These are phyloP conservation scores for Fusarium nisikadoi DNA, from an alignment of 2,329 filamentous ascomycete species.

Conservation along the genomic window DNA sequence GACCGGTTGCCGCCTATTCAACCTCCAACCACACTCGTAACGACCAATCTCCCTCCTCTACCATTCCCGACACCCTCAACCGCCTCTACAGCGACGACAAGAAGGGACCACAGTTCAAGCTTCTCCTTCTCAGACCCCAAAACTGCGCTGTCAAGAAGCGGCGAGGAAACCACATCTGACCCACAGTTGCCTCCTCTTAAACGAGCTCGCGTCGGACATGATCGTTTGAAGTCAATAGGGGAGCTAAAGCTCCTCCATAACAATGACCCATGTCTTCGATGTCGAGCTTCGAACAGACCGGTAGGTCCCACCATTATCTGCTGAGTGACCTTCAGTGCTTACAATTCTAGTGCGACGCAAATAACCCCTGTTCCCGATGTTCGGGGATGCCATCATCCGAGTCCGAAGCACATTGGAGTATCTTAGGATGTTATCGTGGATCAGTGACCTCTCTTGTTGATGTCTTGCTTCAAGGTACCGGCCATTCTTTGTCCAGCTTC, in stretches of 20 bases:
- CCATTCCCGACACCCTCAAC: slow-evolving; percentile 46
- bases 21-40: slow-evolving; percentile 50
- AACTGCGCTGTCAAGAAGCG: slow-evolving; percentile 50
- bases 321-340: slow-evolving; percentile 8
- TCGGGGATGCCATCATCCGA: slow-evolving; percentile 50
- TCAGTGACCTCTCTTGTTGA: slow-evolving; percentile 59
- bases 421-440: slow-evolving; percentile 63
- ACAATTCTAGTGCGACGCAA: slow-evolving; percentile 60
- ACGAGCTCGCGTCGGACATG: slow-evolving; percentile 62
- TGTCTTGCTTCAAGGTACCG: slow-evolving; percentile 61
- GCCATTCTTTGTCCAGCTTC: not conserved
- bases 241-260: slow-evolving; percentile 63
- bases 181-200: slow-evolving; percentile 66
- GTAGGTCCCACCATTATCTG: slow-evolving; percentile 49
- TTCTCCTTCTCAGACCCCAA: slow-evolving; percentile 55
- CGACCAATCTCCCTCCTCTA: slow-evolving; percentile 45
- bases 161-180: slow-evolving; percentile 60
- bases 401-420: slow-evolving; percentile 59
- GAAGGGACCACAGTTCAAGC: slow-evolving; percentile 42
- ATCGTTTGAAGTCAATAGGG: slow-evolving; percentile 66
- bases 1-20: slow-evolving; percentile 50
- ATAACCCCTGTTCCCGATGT: slow-evolving; percentile 61
- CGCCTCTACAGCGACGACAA: slow-evolving; percentile 43
- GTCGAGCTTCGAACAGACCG: slow-evolving; percentile 57
- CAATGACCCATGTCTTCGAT: slow-evolving; percentile 62